Conservation (phyloP, 176 grass and related monocot genomes). For the Oryza glumipatula region DNA sequence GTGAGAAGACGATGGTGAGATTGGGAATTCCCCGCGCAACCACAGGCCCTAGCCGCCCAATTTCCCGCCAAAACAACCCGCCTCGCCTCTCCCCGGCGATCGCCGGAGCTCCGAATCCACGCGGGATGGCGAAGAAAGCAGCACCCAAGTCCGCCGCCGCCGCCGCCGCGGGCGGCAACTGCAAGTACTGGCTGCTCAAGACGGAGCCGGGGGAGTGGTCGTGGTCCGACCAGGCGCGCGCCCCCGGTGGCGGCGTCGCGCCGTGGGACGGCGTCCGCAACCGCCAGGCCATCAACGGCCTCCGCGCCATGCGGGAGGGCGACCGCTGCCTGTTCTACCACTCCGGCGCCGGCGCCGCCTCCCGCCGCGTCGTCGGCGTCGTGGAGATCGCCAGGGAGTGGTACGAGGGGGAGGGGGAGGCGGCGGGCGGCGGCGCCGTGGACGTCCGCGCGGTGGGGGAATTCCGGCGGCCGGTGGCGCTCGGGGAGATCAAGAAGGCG, state of each 20-base stretch:
- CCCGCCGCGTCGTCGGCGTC: constrained; percentile 67
- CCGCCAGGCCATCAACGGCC: constrained; percentile 71
- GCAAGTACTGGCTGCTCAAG: constrained; percentile 77
- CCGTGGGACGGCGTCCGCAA: constrained; percentile 92
- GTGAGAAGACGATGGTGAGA: not conserved
- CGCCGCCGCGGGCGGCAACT: no score
- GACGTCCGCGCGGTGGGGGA: constrained; percentile 69
- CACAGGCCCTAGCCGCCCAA: constrained; percentile 29
- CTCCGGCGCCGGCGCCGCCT: constrained; percentile 60
- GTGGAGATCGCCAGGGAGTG: constrained; percentile 68
- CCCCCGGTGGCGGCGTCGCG: constrained; percentile 57
- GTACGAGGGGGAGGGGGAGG: constrained; percentile 55
- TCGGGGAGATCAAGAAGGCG: constrained; percentile 72
- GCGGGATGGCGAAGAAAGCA: constrained; percentile 48
- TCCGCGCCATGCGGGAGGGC: constrained; percentile 67
- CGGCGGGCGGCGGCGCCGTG: constrained; percentile 55
- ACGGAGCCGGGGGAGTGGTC: constrained; percentile 90
- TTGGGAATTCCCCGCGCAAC: not conserved
- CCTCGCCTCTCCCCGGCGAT: constrained; percentile 22
- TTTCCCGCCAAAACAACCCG: constrained; percentile 45
- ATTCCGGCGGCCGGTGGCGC: constrained; percentile 50
- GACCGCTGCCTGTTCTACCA: constrained; percentile 88
- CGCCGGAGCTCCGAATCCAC: constrained; percentile 7
- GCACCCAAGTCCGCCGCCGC: not conserved
- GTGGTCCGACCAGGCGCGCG: constrained; percentile 73